Conservation (phyloP, 2,329 filamentous ascomycete species). For the Coniochaeta prunicola region DNA sequence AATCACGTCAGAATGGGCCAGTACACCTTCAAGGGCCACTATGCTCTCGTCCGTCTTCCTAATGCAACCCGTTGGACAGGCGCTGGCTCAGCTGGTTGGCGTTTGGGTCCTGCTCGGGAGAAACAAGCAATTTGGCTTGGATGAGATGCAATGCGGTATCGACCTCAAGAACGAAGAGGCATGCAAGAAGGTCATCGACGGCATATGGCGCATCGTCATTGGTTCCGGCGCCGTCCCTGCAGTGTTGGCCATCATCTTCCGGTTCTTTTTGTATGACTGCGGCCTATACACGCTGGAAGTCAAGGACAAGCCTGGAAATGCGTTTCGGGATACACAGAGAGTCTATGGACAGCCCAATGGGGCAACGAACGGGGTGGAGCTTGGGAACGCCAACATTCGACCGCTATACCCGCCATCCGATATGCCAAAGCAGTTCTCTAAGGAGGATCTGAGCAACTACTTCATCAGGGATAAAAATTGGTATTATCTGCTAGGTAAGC, state of each 20-base stretch:
- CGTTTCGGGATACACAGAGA: constrained; percentile 51
- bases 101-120: constrained; percentile 43
- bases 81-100: constrained; percentile 56
- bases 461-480: constrained; percentile 41
- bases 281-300: constrained; percentile 60
- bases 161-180: constrained; percentile 36
- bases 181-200: constrained; percentile 44
- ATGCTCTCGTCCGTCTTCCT: constrained; percentile 64
- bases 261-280: constrained; percentile 60
- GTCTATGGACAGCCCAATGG: constrained; percentile 40
- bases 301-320: constrained; percentile 51
- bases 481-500: constrained; percentile 30
- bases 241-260: constrained; percentile 56
- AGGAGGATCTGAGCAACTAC: constrained; percentile 39
- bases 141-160: constrained; percentile 36
- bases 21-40: constrained; percentile 55
- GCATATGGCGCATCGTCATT: constrained; percentile 61
- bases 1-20: constrained; percentile 60
- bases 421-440: constrained; percentile 41
- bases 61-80: constrained; percentile 62
- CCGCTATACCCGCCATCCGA: constrained; percentile 16
- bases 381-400: constrained; percentile 10
- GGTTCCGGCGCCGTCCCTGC: constrained; percentile 59
- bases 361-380: constrained; percentile 22
- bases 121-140: constrained; percentile 30